phyloP scores from a whole-genome alignment of 2,329 filamentous ascomycete genomes.

The Knufia fluminis region DNA sequence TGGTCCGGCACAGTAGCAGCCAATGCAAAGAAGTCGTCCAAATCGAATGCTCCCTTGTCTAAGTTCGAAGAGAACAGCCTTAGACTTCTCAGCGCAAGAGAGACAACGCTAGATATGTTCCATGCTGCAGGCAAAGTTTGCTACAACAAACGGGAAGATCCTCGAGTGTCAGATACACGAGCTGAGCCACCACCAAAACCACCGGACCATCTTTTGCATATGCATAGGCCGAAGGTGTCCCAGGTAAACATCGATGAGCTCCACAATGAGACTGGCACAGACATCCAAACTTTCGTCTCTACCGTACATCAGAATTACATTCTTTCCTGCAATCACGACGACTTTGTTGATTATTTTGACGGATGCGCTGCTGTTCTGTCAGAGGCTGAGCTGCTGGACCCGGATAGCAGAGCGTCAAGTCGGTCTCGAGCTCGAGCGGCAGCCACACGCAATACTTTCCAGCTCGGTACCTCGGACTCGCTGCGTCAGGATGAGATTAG shows the following conservation, averaged over 20 bases:
- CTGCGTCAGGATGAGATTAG: constrained; percentile 88
- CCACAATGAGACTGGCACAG: constrained; percentile 89
- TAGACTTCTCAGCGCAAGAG: constrained; percentile 72
- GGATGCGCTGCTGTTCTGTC: constrained; percentile 82
- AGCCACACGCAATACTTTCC: constrained; percentile 32
- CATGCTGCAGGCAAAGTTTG: constrained; percentile 93
- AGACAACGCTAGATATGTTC: constrained; percentile 86
- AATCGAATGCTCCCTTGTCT: constrained; percentile 53
- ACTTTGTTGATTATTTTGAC: constrained; percentile 67
- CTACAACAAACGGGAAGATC: constrained; percentile 79
- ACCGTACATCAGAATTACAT: constrained; percentile 91
- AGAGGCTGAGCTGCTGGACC: constrained; percentile 74
- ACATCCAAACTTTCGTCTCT: constrained; percentile 80
- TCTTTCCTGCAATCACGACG: constrained; percentile 64
- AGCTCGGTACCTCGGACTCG: constrained; percentile 58
- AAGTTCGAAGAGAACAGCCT: constrained; percentile 70
- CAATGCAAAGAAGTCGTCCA: constrained; percentile 52
- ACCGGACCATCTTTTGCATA: constrained; percentile 49
- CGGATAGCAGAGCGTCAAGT: constrained; percentile 45
- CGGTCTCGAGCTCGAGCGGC: constrained; percentile 14
- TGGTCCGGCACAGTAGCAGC: constrained; percentile 66
- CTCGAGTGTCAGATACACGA: constrained; percentile 25
- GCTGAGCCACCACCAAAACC: constrained; percentile 41
- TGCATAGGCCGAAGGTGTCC: constrained; percentile 52
- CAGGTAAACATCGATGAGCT: constrained; percentile 63